Percentiles rank a stretch among this genome's conserved stretches.
Conservation (phyloP, 306 rosid genomes). For the Argentina anserina region DNA sequence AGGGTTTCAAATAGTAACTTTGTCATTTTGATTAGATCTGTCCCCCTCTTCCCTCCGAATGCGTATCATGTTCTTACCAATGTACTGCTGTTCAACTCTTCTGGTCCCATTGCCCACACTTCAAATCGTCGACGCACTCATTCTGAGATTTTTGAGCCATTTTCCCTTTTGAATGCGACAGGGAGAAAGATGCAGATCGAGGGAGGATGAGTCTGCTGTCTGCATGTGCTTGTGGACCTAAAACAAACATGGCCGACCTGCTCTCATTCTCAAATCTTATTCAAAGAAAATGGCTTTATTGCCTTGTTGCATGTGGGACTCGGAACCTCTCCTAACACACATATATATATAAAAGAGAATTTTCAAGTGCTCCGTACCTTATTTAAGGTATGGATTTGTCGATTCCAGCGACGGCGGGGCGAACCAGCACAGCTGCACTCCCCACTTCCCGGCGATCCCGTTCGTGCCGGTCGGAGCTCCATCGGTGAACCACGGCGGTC, state of each 20-base stretch:
- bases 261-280: neutral
- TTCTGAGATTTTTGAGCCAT: neutral
- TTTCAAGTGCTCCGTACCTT: too few relatives aligned
- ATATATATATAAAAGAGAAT: too few relatives aligned
- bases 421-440: too few relatives aligned
- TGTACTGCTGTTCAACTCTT: neutral
- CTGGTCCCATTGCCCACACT: constrained; percentile 5
- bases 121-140: neutral
- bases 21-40: constrained; percentile 1
- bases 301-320: constrained; percentile 12
- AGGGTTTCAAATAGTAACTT: neutral
- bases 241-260: neutral
- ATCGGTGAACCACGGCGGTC: too few relatives aligned
- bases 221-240: constrained; percentile 14
- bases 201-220: neutral
- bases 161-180: constrained; percentile 1
- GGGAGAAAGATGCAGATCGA: neutral
- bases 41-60: neutral
- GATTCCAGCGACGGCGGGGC: too few relatives aligned
- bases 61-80: neutral
- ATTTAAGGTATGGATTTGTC: too few relatives aligned
- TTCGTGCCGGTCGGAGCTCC: too few relatives aligned
- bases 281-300: neutral
- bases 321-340: too few relatives aligned
- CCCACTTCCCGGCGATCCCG: too few relatives aligned